These are phyloP conservation scores for Purpureocillium lavendulum DNA, from an alignment of 2,329 filamentous ascomycete genomes.

Conservation along the genomic window DNA sequence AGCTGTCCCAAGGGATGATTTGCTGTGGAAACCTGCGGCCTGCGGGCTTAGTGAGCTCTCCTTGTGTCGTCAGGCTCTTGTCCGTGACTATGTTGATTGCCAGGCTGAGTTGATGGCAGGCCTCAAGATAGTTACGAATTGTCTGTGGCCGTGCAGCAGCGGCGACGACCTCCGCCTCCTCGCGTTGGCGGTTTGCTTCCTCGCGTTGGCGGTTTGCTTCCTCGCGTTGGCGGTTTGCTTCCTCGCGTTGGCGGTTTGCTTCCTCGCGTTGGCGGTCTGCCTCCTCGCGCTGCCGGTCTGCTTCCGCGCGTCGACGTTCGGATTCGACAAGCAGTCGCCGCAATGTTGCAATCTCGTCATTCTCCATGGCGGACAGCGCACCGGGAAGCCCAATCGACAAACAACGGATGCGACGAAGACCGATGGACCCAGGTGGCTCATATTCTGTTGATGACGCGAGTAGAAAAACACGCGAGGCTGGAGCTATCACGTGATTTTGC, in stretches of 20 bases:
- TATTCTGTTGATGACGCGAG: too few relatives aligned
- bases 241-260: slow-evolving; percentile 1
- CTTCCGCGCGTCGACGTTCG: not conserved
- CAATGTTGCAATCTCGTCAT: too few relatives aligned
- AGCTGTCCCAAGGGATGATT: slow-evolving; percentile 27
- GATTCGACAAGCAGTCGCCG: too few relatives aligned
- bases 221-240: slow-evolving; percentile 14
- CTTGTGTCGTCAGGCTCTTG: slow-evolving; percentile 14
- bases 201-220: slow-evolving; percentile 10
- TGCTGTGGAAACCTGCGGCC: slow-evolving; percentile 23
- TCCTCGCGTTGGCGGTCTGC: not conserved
- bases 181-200: slow-evolving; percentile 8
- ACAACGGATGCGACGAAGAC: too few relatives aligned
- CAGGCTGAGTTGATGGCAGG: slow-evolving; percentile 21
- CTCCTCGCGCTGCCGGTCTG: not conserved
- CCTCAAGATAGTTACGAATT: slow-evolving; percentile 21
- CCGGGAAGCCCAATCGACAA: too few relatives aligned
- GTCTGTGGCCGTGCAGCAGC: slow-evolving; percentile 11
- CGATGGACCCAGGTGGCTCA: too few relatives aligned
- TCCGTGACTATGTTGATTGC: slow-evolving; percentile 22
- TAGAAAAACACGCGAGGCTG: too few relatives aligned
- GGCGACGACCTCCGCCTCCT: slow-evolving; percentile 16
- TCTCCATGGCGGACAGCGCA: too few relatives aligned
- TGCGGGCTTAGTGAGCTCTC: slow-evolving; percentile 17
- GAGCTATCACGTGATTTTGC: too few relatives aligned